Evolutionary conservation across 2,329 filamentous ascomycete species (phyloP).

Genomic region (Fonsecaea erecta): DNA sequence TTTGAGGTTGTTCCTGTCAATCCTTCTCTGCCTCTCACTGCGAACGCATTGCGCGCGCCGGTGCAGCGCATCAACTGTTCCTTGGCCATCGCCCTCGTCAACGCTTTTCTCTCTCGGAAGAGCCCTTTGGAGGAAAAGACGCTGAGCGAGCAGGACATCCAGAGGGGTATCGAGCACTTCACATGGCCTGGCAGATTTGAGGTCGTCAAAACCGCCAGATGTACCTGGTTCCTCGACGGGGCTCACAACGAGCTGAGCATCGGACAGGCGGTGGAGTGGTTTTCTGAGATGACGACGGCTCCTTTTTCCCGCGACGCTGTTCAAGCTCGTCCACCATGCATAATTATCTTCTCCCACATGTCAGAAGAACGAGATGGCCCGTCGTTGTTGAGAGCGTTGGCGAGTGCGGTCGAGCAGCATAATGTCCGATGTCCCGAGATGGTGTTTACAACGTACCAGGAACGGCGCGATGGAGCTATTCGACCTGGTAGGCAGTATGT

Average conservation of each 20-base stretch:
- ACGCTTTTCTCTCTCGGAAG: conserved; percentile 7
- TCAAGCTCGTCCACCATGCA: background rate
- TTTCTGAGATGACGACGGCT: background rate
- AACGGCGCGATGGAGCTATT: conserved; percentile 10
- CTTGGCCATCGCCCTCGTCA: conserved; percentile 9
- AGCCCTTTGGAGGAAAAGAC: background rate
- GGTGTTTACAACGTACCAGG: conserved; percentile 17
- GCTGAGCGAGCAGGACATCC: background rate
- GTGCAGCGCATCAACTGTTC: conserved; percentile 18
- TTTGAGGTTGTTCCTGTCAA: conserved; percentile 43
- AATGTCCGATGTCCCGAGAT: background rate
- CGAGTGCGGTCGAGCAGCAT: background rate
- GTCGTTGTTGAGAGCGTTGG: conserved; percentile 2
- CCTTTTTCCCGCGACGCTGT: background rate
- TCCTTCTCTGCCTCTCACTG: conserved; percentile 5
- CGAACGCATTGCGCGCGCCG: background rate
- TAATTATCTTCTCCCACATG: conserved; percentile 19
- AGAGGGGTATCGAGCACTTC: conserved; percentile 14
- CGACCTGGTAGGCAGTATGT: conserved; percentile 5
- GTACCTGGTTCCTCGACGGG: conserved; percentile 15
- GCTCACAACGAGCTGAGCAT: conserved; percentile 22
- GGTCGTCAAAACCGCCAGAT: background rate
- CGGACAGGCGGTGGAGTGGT: conserved; percentile 14
- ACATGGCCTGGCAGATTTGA: conserved; percentile 13
- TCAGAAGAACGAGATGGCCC: conserved; percentile 10